Percentiles rank a stretch among this genome's conserved stretches.
These are phyloP conservation scores for Wickerhamomyces subpelliculosus DNA, from an alignment of 805 yeast genomes.

Conservation along the genomic window DNA sequence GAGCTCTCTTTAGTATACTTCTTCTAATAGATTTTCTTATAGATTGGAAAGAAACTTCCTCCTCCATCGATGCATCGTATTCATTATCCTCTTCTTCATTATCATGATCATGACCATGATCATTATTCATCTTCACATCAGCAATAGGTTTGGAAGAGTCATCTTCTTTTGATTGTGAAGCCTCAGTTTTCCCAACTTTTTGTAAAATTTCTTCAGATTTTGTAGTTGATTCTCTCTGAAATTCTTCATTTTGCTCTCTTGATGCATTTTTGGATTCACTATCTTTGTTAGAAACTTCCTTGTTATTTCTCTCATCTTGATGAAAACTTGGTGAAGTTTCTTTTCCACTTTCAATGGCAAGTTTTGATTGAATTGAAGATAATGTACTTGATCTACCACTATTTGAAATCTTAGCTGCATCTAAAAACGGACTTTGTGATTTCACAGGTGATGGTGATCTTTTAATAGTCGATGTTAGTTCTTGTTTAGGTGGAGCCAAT, in stretches of 20 bases:
- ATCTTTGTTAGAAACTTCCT: too few relatives aligned
- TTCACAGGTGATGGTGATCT: too few relatives aligned
- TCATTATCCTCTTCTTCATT: too few relatives aligned
- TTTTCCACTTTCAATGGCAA: background rate
- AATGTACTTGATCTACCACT: background rate
- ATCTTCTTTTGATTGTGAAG: too few relatives aligned
- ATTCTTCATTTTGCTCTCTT: too few relatives aligned
- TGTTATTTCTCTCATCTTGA: too few relatives aligned
- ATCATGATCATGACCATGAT: too few relatives aligned
- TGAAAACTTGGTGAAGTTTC: background rate
- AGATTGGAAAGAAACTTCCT: conserved; percentile 37
- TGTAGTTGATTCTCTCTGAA: too few relatives aligned
- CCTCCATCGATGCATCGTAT: conserved; percentile 23
- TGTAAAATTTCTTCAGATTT: background rate
- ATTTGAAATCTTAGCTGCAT: background rate
- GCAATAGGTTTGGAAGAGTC: background rate
- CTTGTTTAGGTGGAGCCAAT: too few relatives aligned
- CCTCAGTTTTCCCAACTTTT: too few relatives aligned
- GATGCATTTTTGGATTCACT: too few relatives aligned
- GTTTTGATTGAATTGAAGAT: background rate
- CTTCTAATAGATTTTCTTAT: conserved; percentile 40
- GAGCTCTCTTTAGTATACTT: conserved; percentile 32
- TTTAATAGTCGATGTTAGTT: too few relatives aligned
- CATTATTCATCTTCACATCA: conserved; percentile 1
- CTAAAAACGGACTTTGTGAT: background rate